Base-by-base conservation (phyloP, 2,329 filamentous ascomycete species). In the Diaporthe destruens region DNA sequence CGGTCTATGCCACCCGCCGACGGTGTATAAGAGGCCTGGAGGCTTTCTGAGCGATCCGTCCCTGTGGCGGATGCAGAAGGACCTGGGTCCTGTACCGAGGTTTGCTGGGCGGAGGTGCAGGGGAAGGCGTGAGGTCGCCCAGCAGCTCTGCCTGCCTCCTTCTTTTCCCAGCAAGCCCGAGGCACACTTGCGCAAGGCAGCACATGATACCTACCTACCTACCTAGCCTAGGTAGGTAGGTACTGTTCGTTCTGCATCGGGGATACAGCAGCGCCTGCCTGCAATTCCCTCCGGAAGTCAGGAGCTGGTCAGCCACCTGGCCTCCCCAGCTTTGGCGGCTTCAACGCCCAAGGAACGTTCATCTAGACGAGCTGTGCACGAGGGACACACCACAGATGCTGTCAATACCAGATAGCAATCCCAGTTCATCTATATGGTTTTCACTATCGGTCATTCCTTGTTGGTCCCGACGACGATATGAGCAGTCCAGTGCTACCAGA, bases 361-460 rank as follows among this genome's bases (percentile, higher is more conserved):
- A 51, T 36, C 29, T 23, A 25, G 14, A 51, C 3, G 32, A 16
- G 47, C n/a, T 23, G 32, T 39, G 32, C 47, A 32, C 7, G 14
- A 66, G 25, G 32, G 6, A 39, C 47, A 53, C 32, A 53, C 7
- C 20, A 34, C 61, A 18, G 32, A 25, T 23, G 61, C 44, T 53
- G 47, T 66, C 61, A 39, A 39, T 7, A 20, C 11, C 20, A 66
- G 61, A 66, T 53, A 66, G 61, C 61, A 53, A 66, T 53, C 14
- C 29, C 34, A 66, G 18, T 29, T 25, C 57, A 29, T 61, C 59
- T n/a, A 29, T 18, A 42, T 42, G 39, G 3, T 14, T 14, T 14
- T 42, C 39, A 42, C 18, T 18, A 14, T 42, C 39, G 39, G 6
- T 18, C 39, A 16, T 42, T 18, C 6, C 39, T 42, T 42, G 39